Evolutionary conservation across 805 yeast genomes (phyloP).

Genomic region (Nakazawaea ishiwadae): DNA sequence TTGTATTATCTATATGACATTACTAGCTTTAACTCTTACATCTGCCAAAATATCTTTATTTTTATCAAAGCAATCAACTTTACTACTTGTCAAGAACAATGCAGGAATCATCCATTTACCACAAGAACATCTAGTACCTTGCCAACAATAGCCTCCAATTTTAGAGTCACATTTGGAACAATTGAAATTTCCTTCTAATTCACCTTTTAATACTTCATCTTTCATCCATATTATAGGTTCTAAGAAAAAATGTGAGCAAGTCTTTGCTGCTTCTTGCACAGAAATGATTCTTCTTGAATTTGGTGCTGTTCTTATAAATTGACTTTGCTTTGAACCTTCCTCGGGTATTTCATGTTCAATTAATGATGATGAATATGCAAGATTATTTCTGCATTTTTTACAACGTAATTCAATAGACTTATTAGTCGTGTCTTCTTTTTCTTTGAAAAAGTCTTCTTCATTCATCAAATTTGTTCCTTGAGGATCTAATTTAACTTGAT

Average conservation of each 20-base stretch:
- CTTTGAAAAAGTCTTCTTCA: constrained; percentile 16
- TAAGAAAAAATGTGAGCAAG: constrained; percentile 80
- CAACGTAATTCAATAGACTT: constrained; percentile 53
- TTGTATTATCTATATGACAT: constrained; percentile 3
- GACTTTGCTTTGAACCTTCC: constrained; percentile 58
- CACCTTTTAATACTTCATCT: constrained; percentile 64
- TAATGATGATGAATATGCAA: constrained; percentile 61
- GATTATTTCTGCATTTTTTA: constrained; percentile 69
- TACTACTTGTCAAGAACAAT: constrained; percentile 71
- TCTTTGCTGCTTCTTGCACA: constrained; percentile 47
- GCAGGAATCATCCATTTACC: constrained; percentile 97
- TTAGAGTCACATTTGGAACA: constrained; percentile 85
- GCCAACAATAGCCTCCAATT: constrained; percentile 92
- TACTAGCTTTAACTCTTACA: constrained; percentile 11
- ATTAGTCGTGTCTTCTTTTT: constrained; percentile 7
- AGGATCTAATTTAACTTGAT: constrained; percentile 35
- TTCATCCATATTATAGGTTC: constrained; percentile 96
- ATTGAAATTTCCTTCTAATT: constrained; percentile 77
- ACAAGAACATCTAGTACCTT: constrained; percentile 90
- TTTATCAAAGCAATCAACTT: constrained; percentile 60
- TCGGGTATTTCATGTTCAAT: constrained; percentile 66
- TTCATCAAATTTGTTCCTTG: constrained; percentile 32
- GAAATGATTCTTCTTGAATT: constrained; percentile 57
- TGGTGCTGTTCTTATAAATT: constrained; percentile 60
- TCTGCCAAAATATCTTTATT: constrained; percentile 12